A percentile compares a stretch with the other conserved stretches of the same genome.
Evolutionary conservation across 352 stramenopile species (phyloP).

Genomic region (Globisporangium sylvaticum): DNA sequence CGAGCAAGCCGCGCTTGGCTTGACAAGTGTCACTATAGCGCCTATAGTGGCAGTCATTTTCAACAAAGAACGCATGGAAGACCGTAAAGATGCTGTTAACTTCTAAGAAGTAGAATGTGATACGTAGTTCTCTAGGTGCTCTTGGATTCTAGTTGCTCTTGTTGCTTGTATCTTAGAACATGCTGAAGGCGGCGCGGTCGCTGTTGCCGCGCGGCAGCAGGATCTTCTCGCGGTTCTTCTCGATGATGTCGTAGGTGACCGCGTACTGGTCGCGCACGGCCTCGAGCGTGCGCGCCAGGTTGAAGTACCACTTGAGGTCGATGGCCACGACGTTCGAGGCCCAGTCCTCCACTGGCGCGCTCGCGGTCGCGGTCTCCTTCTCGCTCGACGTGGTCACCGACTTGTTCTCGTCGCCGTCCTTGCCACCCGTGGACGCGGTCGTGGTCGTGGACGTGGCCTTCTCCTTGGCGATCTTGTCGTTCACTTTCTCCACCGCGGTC

Average conservation of each 20-base stretch:
- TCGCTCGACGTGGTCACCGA: slow-evolving; percentile 50
- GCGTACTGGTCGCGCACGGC: slow-evolving; percentile 77
- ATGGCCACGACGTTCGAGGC: slow-evolving; percentile 65
- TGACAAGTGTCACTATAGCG: background rate
- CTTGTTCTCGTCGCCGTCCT: slow-evolving; percentile 75
- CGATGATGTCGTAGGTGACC: slow-evolving; percentile 58
- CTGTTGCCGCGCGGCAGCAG: slow-evolving; percentile 57
- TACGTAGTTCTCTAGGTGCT: background rate
- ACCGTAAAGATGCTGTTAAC: background rate
- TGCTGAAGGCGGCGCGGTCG: slow-evolving; percentile 70
- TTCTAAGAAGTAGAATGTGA: background rate
- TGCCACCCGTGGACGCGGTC: slow-evolving; percentile 53
- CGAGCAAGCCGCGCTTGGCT: background rate
- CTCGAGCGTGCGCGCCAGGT: slow-evolving; percentile 63
- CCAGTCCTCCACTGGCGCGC: slow-evolving; percentile 42
- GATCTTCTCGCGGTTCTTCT: slow-evolving; percentile 85
- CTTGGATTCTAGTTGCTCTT: background rate
- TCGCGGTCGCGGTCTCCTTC: slow-evolving; percentile 40
- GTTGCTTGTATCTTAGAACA: slow-evolving; percentile 55
- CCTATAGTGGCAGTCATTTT: background rate
- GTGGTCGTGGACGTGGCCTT: slow-evolving; percentile 52
- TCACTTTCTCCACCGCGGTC: slow-evolving; percentile 67
- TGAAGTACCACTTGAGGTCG: slow-evolving; percentile 85
- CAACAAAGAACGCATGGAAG: background rate
- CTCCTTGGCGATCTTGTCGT: slow-evolving; percentile 58